Conservation (phyloP, 2,329 filamentous ascomycete species). For the Aspergillus clavatus region DNA sequence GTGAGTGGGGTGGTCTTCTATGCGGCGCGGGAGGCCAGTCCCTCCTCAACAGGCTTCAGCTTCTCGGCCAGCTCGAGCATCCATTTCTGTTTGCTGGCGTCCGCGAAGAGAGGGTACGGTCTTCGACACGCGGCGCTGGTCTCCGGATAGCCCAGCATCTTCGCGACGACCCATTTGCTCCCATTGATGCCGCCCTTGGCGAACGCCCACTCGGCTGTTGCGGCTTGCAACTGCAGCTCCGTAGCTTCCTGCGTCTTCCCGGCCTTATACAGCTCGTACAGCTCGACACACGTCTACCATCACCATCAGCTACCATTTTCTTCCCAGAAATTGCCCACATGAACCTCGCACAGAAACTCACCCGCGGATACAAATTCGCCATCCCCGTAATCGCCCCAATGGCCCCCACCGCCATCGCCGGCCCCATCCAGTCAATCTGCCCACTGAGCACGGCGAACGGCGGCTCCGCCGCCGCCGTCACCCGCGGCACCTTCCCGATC, state of each 20-base stretch:
- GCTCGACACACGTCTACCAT: slow-evolving; percentile 40
- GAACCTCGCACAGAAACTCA: slow-evolving; percentile 8
- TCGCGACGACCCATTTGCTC: slow-evolving; percentile 56
- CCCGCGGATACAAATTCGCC: slow-evolving; percentile 57
- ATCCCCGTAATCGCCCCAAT: slow-evolving; percentile 60
- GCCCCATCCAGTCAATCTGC: slow-evolving; percentile 47
- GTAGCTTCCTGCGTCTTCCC: slow-evolving; percentile 48
- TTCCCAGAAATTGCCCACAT: no score
- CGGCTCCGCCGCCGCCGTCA: slow-evolving; percentile 34
- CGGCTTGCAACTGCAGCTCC: slow-evolving; percentile 48
- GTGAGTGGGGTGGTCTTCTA: neutral
- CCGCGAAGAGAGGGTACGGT: slow-evolving; percentile 50
- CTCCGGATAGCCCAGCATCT: slow-evolving; percentile 50
- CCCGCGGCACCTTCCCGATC: slow-evolving; percentile 40
- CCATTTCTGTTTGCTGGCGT: slow-evolving; percentile 38
- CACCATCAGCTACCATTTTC: no score
- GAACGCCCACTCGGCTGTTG: slow-evolving; percentile 53
- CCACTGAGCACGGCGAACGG: slow-evolving; percentile 40
- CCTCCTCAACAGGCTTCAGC: neutral
- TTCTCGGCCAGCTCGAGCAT: neutral
- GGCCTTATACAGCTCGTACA: slow-evolving; percentile 46
- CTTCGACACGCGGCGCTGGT: slow-evolving; percentile 50
- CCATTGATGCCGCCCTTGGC: slow-evolving; percentile 57
- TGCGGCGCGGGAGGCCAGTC: neutral
- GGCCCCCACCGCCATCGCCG: slow-evolving; percentile 54